Percentiles rank a stretch among this genome's conserved stretches.
Conservation (phyloP, 176 grass and related monocot species). For the Elymus sibiricus region DNA sequence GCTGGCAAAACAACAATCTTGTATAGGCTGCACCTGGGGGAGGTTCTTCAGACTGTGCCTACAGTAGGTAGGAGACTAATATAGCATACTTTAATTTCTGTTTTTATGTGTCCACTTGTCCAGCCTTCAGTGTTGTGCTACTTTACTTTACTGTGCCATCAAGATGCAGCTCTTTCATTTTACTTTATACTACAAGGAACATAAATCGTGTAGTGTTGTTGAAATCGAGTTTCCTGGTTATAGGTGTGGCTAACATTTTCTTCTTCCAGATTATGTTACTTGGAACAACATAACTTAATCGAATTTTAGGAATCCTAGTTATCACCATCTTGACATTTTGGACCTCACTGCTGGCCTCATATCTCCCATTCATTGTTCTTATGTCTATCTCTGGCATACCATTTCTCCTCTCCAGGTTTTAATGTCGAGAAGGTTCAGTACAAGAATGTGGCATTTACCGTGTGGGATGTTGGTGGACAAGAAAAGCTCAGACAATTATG, state of each 20-base stretch:
- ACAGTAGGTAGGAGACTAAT: constrained; percentile 61
- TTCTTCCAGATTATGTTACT: background rate
- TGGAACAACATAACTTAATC: background rate
- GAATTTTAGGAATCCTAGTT: background rate
- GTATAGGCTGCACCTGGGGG: constrained; percentile 87
- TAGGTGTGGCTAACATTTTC: background rate
- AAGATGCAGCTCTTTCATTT: background rate
- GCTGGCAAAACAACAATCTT: constrained; percentile 92
- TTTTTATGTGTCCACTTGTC: background rate
- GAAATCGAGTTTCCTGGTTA: background rate
- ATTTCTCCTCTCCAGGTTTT: constrained; percentile 54
- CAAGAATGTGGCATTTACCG: constrained; percentile 89
- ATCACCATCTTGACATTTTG: background rate
- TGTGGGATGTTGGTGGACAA: constrained; percentile 95
- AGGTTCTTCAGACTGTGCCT: constrained; percentile 86
- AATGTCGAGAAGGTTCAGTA: constrained; percentile 97
- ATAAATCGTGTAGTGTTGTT: background rate
- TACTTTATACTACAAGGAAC: background rate
- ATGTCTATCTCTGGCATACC: background rate
- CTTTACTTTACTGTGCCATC: background rate
- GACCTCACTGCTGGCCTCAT: background rate
- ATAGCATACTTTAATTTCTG: background rate
- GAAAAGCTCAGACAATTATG: constrained; percentile 87
- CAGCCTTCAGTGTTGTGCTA: background rate
- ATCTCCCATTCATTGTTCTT: background rate